Evolutionary conservation across 1,284 basidiomycete genomes (phyloP).

Genomic region (Apiotrichum sp.): DNA sequence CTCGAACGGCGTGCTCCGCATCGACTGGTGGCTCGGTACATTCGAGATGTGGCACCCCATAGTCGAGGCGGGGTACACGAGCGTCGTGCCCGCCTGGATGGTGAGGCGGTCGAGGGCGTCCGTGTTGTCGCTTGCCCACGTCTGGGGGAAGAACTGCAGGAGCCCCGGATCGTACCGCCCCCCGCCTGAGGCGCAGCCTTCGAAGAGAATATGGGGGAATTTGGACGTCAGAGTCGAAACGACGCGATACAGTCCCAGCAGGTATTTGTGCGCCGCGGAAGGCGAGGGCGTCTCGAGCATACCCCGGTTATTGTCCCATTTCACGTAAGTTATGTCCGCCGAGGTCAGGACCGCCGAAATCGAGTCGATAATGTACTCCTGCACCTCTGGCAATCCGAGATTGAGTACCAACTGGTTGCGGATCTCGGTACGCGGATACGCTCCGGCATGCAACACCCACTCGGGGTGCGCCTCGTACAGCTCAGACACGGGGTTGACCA

Average conservation of each 20-base stretch:
- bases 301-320: slow-evolving; percentile 37
- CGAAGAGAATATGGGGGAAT: slow-evolving; percentile 32
- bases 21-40: slow-evolving; percentile 29
- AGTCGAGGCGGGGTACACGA: slow-evolving; percentile 27
- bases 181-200: slow-evolving; percentile 36
- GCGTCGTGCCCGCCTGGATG: slow-evolving; percentile 31
- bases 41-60: slow-evolving; percentile 32
- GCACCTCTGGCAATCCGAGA: slow-evolving; percentile 22
- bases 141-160: slow-evolving; percentile 28
- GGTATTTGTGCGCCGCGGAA: slow-evolving; percentile 23
- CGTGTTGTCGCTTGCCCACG: slow-evolving; percentile 35
- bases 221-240: slow-evolving; percentile 21
- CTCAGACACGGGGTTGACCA: slow-evolving; percentile 32
- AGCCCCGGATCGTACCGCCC: slow-evolving; percentile 34
- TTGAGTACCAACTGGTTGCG: slow-evolving; percentile 35
- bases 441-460: slow-evolving; percentile 27
- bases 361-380: slow-evolving; percentile 29
- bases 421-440: slow-evolving; percentile 18
- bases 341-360: slow-evolving; percentile 18
- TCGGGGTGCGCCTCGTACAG: slow-evolving; percentile 33
- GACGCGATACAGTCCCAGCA: slow-evolving; percentile 34
- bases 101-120: slow-evolving; percentile 28
- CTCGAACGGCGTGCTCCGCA: slow-evolving; percentile 24
- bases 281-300: slow-evolving; percentile 34
- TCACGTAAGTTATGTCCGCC: slow-evolving; percentile 31